Base-by-base conservation (phyloP, 2,329 filamentous ascomycete species). In the Colletotrichum sp. region DNA sequence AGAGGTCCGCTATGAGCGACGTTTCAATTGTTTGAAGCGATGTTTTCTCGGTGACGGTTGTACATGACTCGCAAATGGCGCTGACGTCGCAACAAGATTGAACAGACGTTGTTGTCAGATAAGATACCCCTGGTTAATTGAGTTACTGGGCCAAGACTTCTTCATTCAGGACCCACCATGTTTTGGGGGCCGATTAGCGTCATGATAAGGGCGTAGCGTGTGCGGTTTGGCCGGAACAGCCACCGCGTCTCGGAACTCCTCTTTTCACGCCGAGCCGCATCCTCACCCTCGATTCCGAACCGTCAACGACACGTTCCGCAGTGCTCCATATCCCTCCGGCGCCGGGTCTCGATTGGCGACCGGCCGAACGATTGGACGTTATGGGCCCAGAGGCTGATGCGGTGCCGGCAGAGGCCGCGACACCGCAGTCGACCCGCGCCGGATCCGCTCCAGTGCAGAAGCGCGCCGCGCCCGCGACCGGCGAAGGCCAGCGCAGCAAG, bases 401-500 rank as follows among this genome's bases (percentile, higher is more conserved):
- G 2, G 43, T 1, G 18, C 55, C 52, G 28, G 66, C 32, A 12
- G 64, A 64, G 28, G 69, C 73, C 43, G 56, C 71, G 62, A 68
- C 69, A 26, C 64, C 69, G 43, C 70, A 55, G 16, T 43, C 69
- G 56, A 67, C 62, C 24, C 30, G 32, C n/a, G 62, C 73, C 21
- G 34, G 70, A 16, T 75, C 69, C 73, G 73, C 69, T 43, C 32
- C 64, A n/a, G 69, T 56, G 2, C 73, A 62, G 61, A 75, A 75
- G 73, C 73, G 73, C 43, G 38, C 73, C n/a, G 73, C 56, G 32
- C 56, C 73, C 10, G 56, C n/a, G 12, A 34, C 73, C 26, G 69
- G 30, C 55, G 73, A 73, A 2, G 64, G 55, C 16, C 73, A 75
- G 26, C 69, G 69, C 24, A 21, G 62, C 36, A 85, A 85, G 78